A percentile compares a stretch with the other conserved stretches of the same genome.
Conservation (phyloP, 768 basidiomycete genomes). For the Galerina sulciceps region DNA sequence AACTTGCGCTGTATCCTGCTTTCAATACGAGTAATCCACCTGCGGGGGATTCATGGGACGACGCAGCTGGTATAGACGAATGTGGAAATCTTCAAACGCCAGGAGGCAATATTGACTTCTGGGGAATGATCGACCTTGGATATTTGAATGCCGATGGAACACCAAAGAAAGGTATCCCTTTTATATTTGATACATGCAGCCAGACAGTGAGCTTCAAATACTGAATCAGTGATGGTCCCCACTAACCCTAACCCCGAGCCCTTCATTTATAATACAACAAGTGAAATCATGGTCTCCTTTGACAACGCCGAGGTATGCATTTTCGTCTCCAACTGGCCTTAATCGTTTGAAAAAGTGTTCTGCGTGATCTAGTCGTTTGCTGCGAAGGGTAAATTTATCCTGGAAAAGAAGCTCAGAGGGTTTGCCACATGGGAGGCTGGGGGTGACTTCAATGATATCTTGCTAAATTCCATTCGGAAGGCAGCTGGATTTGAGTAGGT, state of each 20-base stretch:
- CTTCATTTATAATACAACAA: constrained; percentile 45
- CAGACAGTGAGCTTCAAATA: constrained; percentile 59
- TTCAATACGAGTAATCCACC: constrained; percentile 58
- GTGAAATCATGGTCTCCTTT: constrained; percentile 52
- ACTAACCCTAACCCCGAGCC: constrained; percentile 31
- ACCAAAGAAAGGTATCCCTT: constrained; percentile 51
- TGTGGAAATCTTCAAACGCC: constrained; percentile 57
- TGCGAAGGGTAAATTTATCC: constrained; percentile 65
- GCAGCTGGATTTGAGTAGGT: constrained; percentile 25
- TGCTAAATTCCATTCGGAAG: constrained; percentile 47
- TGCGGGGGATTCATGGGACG: constrained; percentile 68
- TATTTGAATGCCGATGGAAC: constrained; percentile 56
- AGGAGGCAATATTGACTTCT: constrained; percentile 66
- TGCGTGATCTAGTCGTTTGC: constrained; percentile 36
- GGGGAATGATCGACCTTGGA: constrained; percentile 62
- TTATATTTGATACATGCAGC: constrained; percentile 66
- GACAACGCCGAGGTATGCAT: constrained; percentile 44
- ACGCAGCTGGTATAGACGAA: constrained; percentile 49
- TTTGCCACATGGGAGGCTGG: constrained; percentile 78
- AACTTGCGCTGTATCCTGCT: constrained; percentile 51
- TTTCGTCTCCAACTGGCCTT: not conserved
- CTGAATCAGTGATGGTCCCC: not conserved
- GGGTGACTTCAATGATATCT: constrained; percentile 58
- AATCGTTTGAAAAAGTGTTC: not conserved
- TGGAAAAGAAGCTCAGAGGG: constrained; percentile 52